phyloP scores from a whole-genome alignment of 2,329 filamentous ascomycete species.

The Fusarium nematophilum region DNA sequence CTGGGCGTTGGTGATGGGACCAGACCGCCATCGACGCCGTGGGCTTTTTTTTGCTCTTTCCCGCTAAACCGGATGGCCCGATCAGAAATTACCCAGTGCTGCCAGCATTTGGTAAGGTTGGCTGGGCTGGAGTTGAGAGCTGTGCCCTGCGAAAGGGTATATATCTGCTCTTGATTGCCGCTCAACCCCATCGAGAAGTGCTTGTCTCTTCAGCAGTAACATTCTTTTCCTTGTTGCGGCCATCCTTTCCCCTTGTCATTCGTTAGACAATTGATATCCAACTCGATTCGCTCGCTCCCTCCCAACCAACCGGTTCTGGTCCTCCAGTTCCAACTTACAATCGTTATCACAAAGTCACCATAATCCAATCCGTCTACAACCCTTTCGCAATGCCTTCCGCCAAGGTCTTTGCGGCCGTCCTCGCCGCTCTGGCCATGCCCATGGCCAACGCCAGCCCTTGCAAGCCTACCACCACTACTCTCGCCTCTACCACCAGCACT shows the following conservation, averaged over 20 bases:
- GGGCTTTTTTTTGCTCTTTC: too few species aligned
- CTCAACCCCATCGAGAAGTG: not conserved
- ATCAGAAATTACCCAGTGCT: slow-evolving; percentile 22
- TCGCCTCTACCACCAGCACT: not conserved
- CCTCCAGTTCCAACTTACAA: slow-evolving; percentile 11
- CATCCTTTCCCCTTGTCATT: slow-evolving; percentile 25
- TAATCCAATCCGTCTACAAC: slow-evolving; percentile 12
- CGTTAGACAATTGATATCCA: slow-evolving; percentile 29
- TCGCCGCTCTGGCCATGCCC: slow-evolving; percentile 32
- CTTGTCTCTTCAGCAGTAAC: slow-evolving; percentile 20
- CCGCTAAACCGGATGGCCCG: not conserved
- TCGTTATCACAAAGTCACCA: slow-evolving; percentile 17
- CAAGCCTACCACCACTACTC: slow-evolving; percentile 27
- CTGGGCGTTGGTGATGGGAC: not conserved
- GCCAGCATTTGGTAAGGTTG: not conserved
- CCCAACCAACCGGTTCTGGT: not conserved
- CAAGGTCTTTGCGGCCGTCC: slow-evolving; percentile 35
- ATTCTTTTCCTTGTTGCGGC: slow-evolving; percentile 26
- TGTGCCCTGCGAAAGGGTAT: slow-evolving; percentile 5
- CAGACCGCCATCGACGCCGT: not conserved
- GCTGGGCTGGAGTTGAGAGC: not conserved
- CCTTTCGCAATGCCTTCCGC: slow-evolving; percentile 28
- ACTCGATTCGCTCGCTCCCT: slow-evolving; percentile 21
- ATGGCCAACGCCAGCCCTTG: slow-evolving; percentile 28
- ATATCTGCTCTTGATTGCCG: slow-evolving; percentile 11